These are phyloP conservation scores for Vanderwaltozyma verrucispora DNA, from an alignment of 805 yeast genomes.

Conservation along the genomic window DNA sequence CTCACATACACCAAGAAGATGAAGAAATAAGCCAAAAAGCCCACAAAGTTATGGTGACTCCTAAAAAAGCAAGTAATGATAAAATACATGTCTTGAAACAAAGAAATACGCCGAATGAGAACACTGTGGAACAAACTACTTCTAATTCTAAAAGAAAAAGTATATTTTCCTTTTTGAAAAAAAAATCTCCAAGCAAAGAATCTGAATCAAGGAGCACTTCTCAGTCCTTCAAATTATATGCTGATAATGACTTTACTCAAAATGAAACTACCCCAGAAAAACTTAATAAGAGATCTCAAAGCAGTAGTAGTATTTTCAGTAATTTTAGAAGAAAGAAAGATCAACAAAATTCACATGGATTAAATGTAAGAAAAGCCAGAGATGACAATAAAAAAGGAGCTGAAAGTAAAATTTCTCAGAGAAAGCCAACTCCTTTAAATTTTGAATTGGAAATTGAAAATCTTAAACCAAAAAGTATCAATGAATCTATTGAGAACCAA, in stretches of 20 bases:
- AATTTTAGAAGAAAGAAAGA: conserved; percentile 16
- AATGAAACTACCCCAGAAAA: conserved; percentile 13
- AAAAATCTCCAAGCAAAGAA: conserved; percentile 10
- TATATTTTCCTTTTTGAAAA: conserved; percentile 24
- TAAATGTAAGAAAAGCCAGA: background rate
- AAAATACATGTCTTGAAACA: background rate
- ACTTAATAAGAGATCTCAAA: conserved; percentile 19
- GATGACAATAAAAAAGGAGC: background rate
- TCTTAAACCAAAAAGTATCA: background rate
- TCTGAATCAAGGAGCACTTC: conserved; percentile 3
- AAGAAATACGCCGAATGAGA: background rate
- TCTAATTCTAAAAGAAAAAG: conserved; percentile 14
- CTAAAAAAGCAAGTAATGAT: background rate
- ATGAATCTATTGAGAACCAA: background rate
- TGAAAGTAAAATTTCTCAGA: conserved; percentile 1
- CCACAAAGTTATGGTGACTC: background rate
- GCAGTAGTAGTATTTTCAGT: conserved; percentile 23
- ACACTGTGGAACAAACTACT: background rate
- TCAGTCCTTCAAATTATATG: conserved; percentile 12
- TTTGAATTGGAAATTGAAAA: conserved; percentile 8
- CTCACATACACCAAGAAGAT: too few relatives aligned
- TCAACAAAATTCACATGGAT: background rate
- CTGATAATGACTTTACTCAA: conserved; percentile 5
- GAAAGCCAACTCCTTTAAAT: conserved; percentile 24
- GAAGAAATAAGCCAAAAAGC: too few relatives aligned